phyloP scores from a whole-genome alignment of 83 land plant genomes.

The Isoetes engelmannii region DNA sequence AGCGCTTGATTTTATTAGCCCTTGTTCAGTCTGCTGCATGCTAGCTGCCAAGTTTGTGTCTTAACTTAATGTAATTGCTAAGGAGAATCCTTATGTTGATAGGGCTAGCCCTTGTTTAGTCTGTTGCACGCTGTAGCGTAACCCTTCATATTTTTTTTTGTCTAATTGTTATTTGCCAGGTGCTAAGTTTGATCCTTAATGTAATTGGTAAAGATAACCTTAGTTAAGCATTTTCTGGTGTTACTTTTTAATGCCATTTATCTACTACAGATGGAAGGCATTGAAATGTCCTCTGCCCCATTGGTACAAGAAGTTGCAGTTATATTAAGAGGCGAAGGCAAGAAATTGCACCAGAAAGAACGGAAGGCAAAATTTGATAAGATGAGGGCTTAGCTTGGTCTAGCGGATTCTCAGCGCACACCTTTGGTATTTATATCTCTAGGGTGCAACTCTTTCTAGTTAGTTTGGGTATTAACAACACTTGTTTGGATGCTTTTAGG shows the following conservation, averaged over 20 bases:
- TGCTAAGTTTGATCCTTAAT: not conserved
- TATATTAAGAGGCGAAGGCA: slow-evolving; percentile 75
- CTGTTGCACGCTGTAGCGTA: not conserved
- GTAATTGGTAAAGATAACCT: not conserved
- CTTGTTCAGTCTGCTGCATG: not conserved
- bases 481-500: slow-evolving; percentile 39
- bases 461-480: no score
- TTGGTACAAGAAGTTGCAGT: slow-evolving; percentile 81
- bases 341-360: slow-evolving; percentile 74
- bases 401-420: slow-evolving; percentile 88
- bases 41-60: not conserved
- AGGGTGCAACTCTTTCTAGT: not conserved
- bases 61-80: not conserved
- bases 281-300: not conserved
- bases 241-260: not conserved
- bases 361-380: slow-evolving; percentile 82
- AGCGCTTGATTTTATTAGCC: no score
- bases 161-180: not conserved
- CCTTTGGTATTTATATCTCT: slow-evolving; percentile 51
- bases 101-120: no score
- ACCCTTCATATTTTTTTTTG: not conserved
- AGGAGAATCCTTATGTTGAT: not conserved
- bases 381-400: slow-evolving; percentile 84
- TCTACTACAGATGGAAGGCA: not conserved
- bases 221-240: not conserved